These are phyloP conservation scores for Pontederia paniculata DNA, from an alignment of 176 grass and related monocot species.

Conservation along the genomic window DNA sequence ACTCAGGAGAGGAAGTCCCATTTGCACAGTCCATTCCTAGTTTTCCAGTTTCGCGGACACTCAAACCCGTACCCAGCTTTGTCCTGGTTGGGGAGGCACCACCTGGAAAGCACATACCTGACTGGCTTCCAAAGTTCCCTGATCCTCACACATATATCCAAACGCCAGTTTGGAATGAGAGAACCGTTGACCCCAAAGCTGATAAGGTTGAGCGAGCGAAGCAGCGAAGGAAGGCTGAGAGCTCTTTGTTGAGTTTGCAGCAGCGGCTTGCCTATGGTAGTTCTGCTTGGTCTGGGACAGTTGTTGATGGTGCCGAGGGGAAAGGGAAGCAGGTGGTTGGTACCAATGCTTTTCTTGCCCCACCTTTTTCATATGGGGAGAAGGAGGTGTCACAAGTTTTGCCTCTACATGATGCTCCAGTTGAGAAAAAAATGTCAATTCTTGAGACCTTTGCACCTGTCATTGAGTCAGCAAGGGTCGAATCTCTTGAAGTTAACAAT, in stretches of 20 bases:
- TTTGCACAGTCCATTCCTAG: constrained; percentile 35
- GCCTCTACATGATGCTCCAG: constrained; percentile 16
- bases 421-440: constrained; percentile 37
- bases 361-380: constrained; percentile 39
- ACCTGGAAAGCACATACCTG: constrained; percentile 41
- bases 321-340: constrained; percentile 48
- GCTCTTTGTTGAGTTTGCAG: constrained; percentile 59
- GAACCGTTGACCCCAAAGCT: constrained; percentile 21
- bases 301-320: neutral
- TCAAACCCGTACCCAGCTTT: constrained; percentile 8
- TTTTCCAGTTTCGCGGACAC: constrained; percentile 36
- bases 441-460: constrained; percentile 60
- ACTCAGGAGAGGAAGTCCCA: constrained; percentile 36
- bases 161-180: constrained; percentile 38
- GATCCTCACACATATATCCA: constrained; percentile 44
- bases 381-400: constrained; percentile 37
- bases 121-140: constrained; percentile 64
- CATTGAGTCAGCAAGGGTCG: constrained; percentile 36
- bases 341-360: constrained; percentile 48
- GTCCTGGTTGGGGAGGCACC: constrained; percentile 19
- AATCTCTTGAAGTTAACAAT: constrained; percentile 27
- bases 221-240: constrained; percentile 59
- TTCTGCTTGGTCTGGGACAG: constrained; percentile 27
- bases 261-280: constrained; percentile 36
- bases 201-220: constrained; percentile 41